Evolutionary conservation across 331 rosid species (phyloP), one percentile per base, ranked within the genome.

Genomic region (Malus hybrid): DNA sequence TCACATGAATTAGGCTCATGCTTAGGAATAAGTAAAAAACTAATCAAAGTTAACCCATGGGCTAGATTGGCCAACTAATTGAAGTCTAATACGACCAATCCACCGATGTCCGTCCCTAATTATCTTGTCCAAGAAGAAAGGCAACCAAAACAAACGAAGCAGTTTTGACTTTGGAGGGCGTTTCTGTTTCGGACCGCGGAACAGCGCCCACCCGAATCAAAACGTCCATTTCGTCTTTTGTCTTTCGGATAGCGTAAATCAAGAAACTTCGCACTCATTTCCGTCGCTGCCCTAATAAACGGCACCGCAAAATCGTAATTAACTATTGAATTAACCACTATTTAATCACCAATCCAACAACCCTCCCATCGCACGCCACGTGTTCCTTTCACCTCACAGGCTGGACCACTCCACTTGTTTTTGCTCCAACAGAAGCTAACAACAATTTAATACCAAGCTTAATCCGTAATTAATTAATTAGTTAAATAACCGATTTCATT

Each of bases 361-460:
- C 56, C 39, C 16, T 31, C 72, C 50, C 65, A 36, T 16, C 67
- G 31, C 42, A 4, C 48, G 84, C 78, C 84, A 76, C 75, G 84
- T 81, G 84, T 33, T 18, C 4, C 36, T n/a, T 19, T 20, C 65
- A 18, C 33, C 52, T 28, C 12, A 6, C 76, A 20, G 65, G 16
- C 79, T 50, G 72, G 72, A 69, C 70, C 83, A 52, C 73, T 20
- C 44, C 52, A 2, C 36, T 7, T 14, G 4, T 48, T 27, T 6
- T 20, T 20, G 55, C 31, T 55, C 52, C 66, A 55, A 55, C 31
- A 1, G 19, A n/a, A 56, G 28, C 31, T 28, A n/a, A 57, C 64
- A 22, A 57, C 6, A 0, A 57, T 9, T 57, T 57, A 10, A 52
- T 60, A 24, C 6, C 9, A 63, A 27, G 72, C 65, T 48, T 66